Evolutionary conservation across 75 land plant species (phyloP), one percentile per base, ranked within the genome.

Genomic region (Larix kaempferi): DNA sequence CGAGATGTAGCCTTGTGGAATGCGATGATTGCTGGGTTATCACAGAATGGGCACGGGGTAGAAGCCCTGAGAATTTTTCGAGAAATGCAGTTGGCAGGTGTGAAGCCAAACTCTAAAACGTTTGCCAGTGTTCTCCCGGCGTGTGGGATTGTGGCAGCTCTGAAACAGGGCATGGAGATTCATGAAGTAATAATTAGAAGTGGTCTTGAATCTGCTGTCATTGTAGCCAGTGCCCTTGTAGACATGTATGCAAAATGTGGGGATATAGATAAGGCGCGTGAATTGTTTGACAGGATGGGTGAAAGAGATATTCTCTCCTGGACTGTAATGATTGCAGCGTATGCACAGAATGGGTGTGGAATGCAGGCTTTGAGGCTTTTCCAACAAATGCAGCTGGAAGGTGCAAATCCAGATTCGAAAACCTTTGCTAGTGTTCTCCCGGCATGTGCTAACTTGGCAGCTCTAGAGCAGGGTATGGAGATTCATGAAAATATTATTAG

Each of bases 221-320:
- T 67, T n/a, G 73, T 82, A 29, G 27, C 23, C 37, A 78, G 26
- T 57, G 59, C 76, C n/a, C 83, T 82, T 22, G 44, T 82, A 39
- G 75, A 78, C 37, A 71, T 82, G 82, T 82, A 82, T 78, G 66
- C 75, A 27, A 37, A 69, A 57, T 78, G 75, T 52, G 76, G 81
- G 23, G 54, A 54, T 29, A 17, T 78, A 56, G 54, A 82, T 4
- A 81, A 82, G 44, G 80, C 83, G 39, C 7, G 59, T 11, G 62
- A 35, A 49, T 57, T 78, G 49, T 82, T 82, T 61, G 61, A 64
- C n/a, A 56, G 29, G 14, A 66, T 78, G 39, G 74, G 15, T 2
- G 13, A 21, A 4, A 26, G 35, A 57, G 73, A 82, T 41, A 57
- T 60, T 55, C 61, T 83, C 21, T 80, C 78, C 35, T 83, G 82